A percentile compares a stretch with the other conserved stretches of the same genome.
phyloP scores from a whole-genome alignment of 768 basidiomycete species.

The Boletus patriciae region DNA sequence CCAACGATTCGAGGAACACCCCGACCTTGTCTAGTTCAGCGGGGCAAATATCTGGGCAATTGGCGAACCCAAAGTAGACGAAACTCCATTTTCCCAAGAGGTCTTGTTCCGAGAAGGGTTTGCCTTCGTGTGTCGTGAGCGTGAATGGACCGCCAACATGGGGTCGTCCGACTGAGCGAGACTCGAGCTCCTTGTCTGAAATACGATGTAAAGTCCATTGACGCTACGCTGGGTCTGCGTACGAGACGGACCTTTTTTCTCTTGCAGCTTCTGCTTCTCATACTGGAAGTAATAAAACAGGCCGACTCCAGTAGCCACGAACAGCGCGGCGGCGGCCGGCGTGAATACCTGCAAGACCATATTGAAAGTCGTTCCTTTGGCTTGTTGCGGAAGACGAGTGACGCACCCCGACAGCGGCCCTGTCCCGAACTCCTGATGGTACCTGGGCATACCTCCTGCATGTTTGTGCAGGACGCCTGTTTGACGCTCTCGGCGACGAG shows the following conservation, averaged over 20 bases:
- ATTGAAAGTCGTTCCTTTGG: background rate
- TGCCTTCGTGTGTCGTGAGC: constrained; percentile 63
- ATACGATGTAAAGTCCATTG: background rate
- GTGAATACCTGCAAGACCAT: constrained; percentile 75
- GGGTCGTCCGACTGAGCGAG: constrained; percentile 77
- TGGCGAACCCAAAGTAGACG: constrained; percentile 98
- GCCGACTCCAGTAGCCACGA: constrained; percentile 78
- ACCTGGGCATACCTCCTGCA: constrained; percentile 18
- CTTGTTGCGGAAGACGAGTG: background rate
- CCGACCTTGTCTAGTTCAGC: constrained; percentile 97
- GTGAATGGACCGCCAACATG: constrained; percentile 90
- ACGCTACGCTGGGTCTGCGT: background rate
- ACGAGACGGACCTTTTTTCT: constrained; percentile 64
- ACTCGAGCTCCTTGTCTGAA: constrained; percentile 71
- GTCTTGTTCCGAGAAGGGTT: constrained; percentile 78
- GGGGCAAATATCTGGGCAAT: constrained; percentile 99
- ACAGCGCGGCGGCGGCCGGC: constrained; percentile 77
- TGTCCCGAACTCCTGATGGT: constrained; percentile 33
- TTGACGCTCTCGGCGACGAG: background rate
- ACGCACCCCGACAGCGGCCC: constrained; percentile 37
- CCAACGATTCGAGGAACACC: constrained; percentile 65
- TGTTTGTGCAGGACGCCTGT: background rate
- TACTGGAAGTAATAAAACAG: constrained; percentile 86
- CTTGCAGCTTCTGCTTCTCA: constrained; percentile 78
- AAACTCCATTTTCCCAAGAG: constrained; percentile 89